Percentiles rank a stretch among this genome's conserved stretches.
These are phyloP conservation scores for Corymbia citriodora DNA, from an alignment of 441 rosid species.

Conservation along the genomic window DNA sequence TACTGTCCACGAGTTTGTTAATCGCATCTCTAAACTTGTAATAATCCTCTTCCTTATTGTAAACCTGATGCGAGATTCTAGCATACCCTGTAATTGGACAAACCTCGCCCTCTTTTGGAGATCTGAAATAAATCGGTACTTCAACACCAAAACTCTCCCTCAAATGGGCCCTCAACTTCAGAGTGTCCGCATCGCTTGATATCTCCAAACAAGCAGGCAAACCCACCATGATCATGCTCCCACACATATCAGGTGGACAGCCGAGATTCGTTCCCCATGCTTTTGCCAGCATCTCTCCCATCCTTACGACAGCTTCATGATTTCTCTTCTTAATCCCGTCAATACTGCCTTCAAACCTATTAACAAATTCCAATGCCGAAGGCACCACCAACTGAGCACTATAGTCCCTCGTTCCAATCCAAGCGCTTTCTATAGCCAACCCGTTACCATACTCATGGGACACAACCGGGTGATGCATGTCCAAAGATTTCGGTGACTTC, in stretches of 20 bases:
- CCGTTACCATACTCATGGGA: slow-evolving; percentile 91
- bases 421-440: slow-evolving; percentile 75
- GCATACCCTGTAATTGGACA: slow-evolving; percentile 60
- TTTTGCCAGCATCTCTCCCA: slow-evolving; percentile 75
- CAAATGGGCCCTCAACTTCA: slow-evolving; percentile 55
- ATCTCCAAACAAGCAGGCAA: slow-evolving; percentile 65
- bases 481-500: slow-evolving; percentile 20
- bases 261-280: slow-evolving; percentile 95
- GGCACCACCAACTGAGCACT: slow-evolving; percentile 93
- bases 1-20: slow-evolving; percentile 40
- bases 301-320: slow-evolving; percentile 61
- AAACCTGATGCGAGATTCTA: slow-evolving; percentile 78
- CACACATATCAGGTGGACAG: slow-evolving; percentile 73
- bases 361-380: slow-evolving; percentile 57
- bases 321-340: slow-evolving; percentile 80
- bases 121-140: slow-evolving; percentile 58
- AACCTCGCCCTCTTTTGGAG: slow-evolving; percentile 45
- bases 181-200: slow-evolving; percentile 40
- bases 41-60: slow-evolving; percentile 72
- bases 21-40: slow-evolving; percentile 63
- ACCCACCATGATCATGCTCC: slow-evolving; percentile 91
- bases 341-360: slow-evolving; percentile 75
- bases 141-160: slow-evolving; percentile 65
- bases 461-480: slow-evolving; percentile 92
- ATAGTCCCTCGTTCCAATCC: slow-evolving; percentile 94